Evolutionary conservation across 2,329 filamentous ascomycete species (phyloP).

Genomic region (Neopestalotiopsis rosae): DNA sequence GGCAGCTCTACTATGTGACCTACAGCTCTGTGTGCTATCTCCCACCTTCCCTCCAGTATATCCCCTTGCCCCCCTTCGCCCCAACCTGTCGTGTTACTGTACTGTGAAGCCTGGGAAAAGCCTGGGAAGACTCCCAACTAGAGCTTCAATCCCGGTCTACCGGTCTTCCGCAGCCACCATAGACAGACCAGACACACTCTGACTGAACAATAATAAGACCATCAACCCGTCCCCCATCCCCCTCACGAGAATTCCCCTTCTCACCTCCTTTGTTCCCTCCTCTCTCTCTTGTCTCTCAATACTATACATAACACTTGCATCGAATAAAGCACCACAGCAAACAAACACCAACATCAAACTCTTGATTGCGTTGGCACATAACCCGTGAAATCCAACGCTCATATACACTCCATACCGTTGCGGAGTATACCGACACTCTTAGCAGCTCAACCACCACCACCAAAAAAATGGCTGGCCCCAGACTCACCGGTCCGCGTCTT

Average conservation of each 20-base stretch:
- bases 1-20: neutral
- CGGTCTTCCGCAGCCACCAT: neutral
- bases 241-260: neutral
- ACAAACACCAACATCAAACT: neutral
- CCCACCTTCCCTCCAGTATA: neutral
- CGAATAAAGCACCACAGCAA: neutral
- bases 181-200: neutral
- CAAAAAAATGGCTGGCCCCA: conserved; percentile 23
- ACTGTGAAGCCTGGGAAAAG: neutral
- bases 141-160: conserved; percentile 10
- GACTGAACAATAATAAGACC: conserved; percentile 4
- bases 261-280: neutral
- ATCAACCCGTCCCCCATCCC: neutral
- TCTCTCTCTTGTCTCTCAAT: neutral
- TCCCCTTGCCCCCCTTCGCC: neutral
- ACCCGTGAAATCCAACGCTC: neutral
- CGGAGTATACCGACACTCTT: neutral
- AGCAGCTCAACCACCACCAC: neutral
- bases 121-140: neutral
- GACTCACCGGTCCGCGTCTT: conserved; percentile 38
- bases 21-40: neutral
- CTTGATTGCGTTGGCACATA: neutral
- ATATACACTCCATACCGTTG: neutral
- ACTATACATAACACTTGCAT: neutral
- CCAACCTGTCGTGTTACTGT: conserved; percentile 3